These are phyloP conservation scores for Casuarina cunninghamiana DNA, from an alignment of 306 rosid species.

Conservation along the genomic window DNA sequence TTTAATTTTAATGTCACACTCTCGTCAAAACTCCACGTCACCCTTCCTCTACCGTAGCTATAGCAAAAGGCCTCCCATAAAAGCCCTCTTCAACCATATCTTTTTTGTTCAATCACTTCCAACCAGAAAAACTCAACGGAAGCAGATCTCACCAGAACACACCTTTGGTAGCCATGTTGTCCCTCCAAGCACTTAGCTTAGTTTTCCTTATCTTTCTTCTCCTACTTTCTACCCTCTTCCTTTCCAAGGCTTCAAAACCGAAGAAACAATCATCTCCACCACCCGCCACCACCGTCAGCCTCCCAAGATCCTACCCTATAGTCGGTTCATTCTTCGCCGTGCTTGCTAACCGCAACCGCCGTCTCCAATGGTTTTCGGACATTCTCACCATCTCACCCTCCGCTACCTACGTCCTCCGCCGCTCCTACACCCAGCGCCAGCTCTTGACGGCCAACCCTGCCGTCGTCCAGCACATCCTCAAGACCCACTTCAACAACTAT, in stretches of 20 bases:
- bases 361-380: constrained; percentile 58
- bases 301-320: constrained; percentile 40
- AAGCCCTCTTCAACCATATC: no score
- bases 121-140: no score
- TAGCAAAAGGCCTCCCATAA: no score
- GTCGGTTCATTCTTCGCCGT: constrained; percentile 48
- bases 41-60: no score
- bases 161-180: neutral
- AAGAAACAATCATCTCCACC: neutral
- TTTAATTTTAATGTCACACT: no score
- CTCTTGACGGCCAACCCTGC: constrained; percentile 47
- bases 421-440: constrained; percentile 22
- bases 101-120: no score
- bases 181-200: neutral
- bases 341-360: constrained; percentile 39
- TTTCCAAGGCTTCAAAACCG: constrained; percentile 3
- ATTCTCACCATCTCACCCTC: neutral
- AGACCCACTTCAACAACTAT: no score
- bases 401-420: no score
- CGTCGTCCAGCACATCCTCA: no score
- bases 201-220: neutral
- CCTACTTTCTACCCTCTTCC: constrained; percentile 25
- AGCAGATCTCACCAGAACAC: no score
- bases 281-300: neutral
- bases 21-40: no score